Evolutionary conservation across 2,329 filamentous ascomycete species (phyloP), one percentile per base, ranked within the genome.

Genomic region (Simplicillium sp.): DNA sequence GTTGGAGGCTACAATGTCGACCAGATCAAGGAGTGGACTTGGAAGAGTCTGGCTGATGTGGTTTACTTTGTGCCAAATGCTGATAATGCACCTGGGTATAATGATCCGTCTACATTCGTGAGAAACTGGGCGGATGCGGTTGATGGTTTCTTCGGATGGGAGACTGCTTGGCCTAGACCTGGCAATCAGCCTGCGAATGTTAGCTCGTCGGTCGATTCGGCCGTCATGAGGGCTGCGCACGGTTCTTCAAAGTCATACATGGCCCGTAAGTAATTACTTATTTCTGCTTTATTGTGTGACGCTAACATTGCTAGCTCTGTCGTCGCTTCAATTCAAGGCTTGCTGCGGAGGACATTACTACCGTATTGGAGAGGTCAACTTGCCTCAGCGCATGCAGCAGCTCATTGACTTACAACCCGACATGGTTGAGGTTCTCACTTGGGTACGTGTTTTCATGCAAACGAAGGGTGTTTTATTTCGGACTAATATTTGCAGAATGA

Each of bases 61-160:
- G 20, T 47, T 9, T 47, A 45, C 36, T 44, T 47, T 20, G 11
- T 45, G 17, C 45, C 45, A 28, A 40, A 40, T 32, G 16, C 38
- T 11, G 45, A 47, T 29, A 34, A 39, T 32, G 20, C 17, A 2
- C 25, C 17, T 11, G 43, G 40, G 6, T 45, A 43, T 16, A 40
- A 44, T 39, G 37, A 39, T 17, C 36, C 33, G 12, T 9, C 38
- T 3, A 15, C 17, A 4, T 47, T 40, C 34, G 39, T 34, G 16
- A 29, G 36, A 16, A 9, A 39, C 8, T 45, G 43, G 45, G 43
- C 38, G 29, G 20, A 31, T 29, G 39, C 43, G 14, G 45, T 47
- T 7, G 41, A 47, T 25, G 45, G 45, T 9, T 43, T 40, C 14
- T 47, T 47, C 35, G 39, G 35, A 29, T 47, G 45, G 45, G 45